Evolutionary conservation across 2,329 filamentous ascomycete species (phyloP), one percentile per base, ranked within the genome.

Genomic region (Clonostachys sp.): DNA sequence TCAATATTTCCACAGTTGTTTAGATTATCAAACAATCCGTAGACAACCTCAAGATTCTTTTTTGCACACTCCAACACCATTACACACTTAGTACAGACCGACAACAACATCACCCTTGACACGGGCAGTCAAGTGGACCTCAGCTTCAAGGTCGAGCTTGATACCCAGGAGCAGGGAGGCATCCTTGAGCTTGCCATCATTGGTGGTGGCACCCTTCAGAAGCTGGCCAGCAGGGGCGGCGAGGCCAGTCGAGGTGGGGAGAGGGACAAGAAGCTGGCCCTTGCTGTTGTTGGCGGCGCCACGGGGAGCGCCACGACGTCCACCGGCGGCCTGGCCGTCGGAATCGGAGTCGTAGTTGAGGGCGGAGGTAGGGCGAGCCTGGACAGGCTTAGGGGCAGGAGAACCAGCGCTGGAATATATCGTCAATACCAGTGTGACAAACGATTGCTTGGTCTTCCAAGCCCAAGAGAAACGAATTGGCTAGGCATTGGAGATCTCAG

Each of bases 131-230:
- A 83, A 63, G 59, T 84, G 78, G 41, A 83, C 76, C 59, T 83
- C 80, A 13, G 80, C 80, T 60, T 84, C 80, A 17, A 83, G 64
- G 58, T 84, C 80, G 35, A 84, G 68, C 69, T 84, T 83, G 67
- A 83, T 82, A 48, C 80, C 80, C 36, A 84, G 70, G 55, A 83
- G 70, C 41, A 83, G 68, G 2, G 77, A 78, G 5, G 80, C 77
- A 39, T 75, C 63, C 64, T 80, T 83, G 50, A 77, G 67, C 55
- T 78, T 75, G 50, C 80, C 79, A 46, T 81, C 65, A 33, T 78
- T 74, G 51, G 81, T 77, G 34, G 74, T 73, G 13, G 79, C 72
- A 12, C 80, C 80, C 61, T 74, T 77, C 51, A 83, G 73, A 34
- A 83, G 72, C 53, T 73, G 68, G 47, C 77, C 57, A 46, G 57